These are phyloP conservation scores for Elsinoe fawcettii DNA, from an alignment of 2,329 filamentous ascomycete genomes.

Conservation along the genomic window DNA sequence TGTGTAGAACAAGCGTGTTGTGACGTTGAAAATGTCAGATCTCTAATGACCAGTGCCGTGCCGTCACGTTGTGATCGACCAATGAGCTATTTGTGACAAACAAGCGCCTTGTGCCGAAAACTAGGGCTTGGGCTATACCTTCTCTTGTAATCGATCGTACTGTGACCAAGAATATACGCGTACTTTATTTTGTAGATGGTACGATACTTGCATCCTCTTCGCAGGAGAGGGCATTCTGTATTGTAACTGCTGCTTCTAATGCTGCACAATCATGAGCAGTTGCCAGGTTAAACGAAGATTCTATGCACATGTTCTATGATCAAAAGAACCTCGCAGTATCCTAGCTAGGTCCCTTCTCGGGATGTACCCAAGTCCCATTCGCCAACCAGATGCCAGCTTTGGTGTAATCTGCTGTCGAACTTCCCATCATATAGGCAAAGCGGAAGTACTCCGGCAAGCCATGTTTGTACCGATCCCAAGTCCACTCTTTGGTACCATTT, in stretches of 20 bases:
- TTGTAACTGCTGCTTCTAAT: no score
- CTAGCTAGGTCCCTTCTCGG: constrained; percentile 18
- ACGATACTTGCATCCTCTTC: no score
- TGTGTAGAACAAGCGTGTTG: no score
- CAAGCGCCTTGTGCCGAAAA: neutral
- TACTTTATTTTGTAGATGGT: neutral
- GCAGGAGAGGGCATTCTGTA: no score
- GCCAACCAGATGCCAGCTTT: constrained; percentile 63
- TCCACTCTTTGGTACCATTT: constrained; percentile 27
- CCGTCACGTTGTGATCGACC: neutral
- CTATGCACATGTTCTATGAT: no score
- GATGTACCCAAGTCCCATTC: constrained; percentile 53
- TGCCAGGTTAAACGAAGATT: no score
- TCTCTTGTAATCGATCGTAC: neutral
- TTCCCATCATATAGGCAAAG: constrained; percentile 66
- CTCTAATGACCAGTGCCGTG: neutral
- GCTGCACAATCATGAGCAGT: no score
- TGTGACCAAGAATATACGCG: neutral
- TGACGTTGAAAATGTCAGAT: neutral
- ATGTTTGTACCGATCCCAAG: constrained; percentile 27
- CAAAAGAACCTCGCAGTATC: neutral
- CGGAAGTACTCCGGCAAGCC: constrained; percentile 62
- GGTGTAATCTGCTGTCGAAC: constrained; percentile 60
- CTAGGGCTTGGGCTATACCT: no score
- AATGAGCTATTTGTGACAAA: neutral